A percentile compares a stretch with the other conserved stretches of the same genome.
Conservation (phyloP, 75 land plant species). For the Picea glauca region DNA sequence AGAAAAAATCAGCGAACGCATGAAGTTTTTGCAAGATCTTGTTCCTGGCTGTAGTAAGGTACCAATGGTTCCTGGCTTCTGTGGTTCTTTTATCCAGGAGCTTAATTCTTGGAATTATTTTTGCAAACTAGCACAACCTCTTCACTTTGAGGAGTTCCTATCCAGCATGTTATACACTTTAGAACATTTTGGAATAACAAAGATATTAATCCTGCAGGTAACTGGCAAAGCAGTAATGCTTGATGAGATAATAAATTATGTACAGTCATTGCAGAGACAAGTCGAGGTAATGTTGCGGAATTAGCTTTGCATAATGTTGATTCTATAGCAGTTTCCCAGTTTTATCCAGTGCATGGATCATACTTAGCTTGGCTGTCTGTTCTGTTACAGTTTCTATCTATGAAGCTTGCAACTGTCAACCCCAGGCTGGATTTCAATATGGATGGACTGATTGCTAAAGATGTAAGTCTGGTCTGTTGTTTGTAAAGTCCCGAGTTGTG, state of each 20-base stretch:
- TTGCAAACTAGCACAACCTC: neutral
- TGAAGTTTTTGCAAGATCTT: slow-evolving; percentile 91
- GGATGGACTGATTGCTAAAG: slow-evolving; percentile 64
- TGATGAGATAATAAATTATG: slow-evolving; percentile 95
- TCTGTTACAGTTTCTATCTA: slow-evolving; percentile 70
- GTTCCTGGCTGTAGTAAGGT: slow-evolving; percentile 97
- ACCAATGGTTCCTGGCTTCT: neutral
- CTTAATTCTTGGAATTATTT: neutral
- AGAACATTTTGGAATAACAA: neutral
- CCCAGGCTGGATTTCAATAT: slow-evolving; percentile 61
- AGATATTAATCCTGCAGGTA: slow-evolving; percentile 36
- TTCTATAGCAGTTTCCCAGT: neutral
- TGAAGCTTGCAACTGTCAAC: slow-evolving; percentile 84
- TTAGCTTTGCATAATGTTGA: neutral
- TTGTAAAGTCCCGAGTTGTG: neutral
- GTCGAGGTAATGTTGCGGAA: slow-evolving; percentile 64
- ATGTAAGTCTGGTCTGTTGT: slow-evolving; percentile 34
- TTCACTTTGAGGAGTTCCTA: neutral
- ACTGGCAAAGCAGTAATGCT: slow-evolving; percentile 98
- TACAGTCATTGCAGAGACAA: slow-evolving; percentile 89
- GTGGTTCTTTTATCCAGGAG: neutral
- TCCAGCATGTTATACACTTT: neutral
- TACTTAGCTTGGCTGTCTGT: neutral
- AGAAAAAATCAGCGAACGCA: slow-evolving; percentile 92
- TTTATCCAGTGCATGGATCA: neutral